phyloP scores from a whole-genome alignment of 1,284 basidiomycete species.

The Sanghuangporus sanghuang region DNA sequence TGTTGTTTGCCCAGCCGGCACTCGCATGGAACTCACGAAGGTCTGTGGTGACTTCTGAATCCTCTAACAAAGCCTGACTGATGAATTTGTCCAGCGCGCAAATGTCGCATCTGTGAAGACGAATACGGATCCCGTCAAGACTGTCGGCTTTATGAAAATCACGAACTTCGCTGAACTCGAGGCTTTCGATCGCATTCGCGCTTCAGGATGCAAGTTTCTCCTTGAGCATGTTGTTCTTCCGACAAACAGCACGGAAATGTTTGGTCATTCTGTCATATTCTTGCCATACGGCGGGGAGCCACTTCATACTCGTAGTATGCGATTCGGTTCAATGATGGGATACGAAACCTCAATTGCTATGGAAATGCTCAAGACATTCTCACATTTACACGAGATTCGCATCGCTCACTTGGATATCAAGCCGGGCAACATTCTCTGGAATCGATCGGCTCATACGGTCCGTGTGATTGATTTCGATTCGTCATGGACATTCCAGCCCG shows the following conservation, averaged over 20 bases:
- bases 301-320: background rate
- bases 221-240: background rate
- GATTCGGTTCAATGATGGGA: background rate
- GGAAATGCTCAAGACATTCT: background rate
- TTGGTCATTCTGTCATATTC: background rate
- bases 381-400: background rate
- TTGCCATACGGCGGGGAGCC: background rate
- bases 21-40: background rate
- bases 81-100: background rate
- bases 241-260: background rate
- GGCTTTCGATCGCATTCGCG: background rate
- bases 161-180: background rate
- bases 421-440: background rate
- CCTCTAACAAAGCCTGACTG: background rate
- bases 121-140: background rate
- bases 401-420: conserved; percentile 1
- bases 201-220: background rate
- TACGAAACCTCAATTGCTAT: background rate
- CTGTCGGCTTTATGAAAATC: background rate
- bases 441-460: background rate
- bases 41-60: background rate
- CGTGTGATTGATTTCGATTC: background rate
- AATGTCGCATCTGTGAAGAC: background rate
- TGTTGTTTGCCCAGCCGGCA: background rate
- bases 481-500: background rate